Base-by-base conservation (phyloP, 2,329 filamentous ascomycete genomes). In the Sporothrix globosa region DNA sequence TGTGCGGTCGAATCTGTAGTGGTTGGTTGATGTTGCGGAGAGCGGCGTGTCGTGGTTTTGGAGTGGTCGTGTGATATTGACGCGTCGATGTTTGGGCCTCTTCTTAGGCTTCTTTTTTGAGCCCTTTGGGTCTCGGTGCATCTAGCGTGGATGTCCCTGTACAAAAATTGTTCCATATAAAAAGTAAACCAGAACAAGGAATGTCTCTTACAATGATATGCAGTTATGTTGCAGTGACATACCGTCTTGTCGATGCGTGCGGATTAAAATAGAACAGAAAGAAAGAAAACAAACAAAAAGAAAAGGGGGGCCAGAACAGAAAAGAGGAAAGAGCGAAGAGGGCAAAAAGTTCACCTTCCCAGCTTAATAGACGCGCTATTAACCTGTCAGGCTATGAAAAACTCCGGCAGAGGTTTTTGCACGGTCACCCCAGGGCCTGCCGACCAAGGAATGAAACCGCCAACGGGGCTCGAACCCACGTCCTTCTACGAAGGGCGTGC, bases 331-430 rank as follows among this genome's bases (percentile, higher is more conserved):
- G 24, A 17, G 13, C 17, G 11, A 48, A 30, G n/a, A n/a, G 14
- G 17, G 4, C 39, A 61, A 44, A 60, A 61, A 44, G 60, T 34
- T 65, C 41, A 65, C 60, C 60, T 5, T 7, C 60, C 24, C 44
- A 27, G 11, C 5, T 19, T 17, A 13, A 13, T 13, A 13, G 41
- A 9, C 41, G 41, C 41, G 34, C 34, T 34, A 34, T 34, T 34
- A 34, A 34, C 5, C 7, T 34, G 34, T 34, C 34, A 17, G 58
- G 58, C 44, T 48, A 65, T 34, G 60, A 65, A 48, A 65, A 65
- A 27, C 6, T 44, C 60, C 14, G 41, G 60, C 60, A 48, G 41
- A 19, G 21, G 9, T 27, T 65, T 65, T 65, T 65, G 44, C 60
- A 44, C 56, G n/a, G 10, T 6, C n/a, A 21, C 41, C 34, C 50